A percentile compares a stretch with the other conserved stretches of the same genome.
Conservation (phyloP, 2,329 filamentous ascomycete genomes). For the Thelonectria rubi region DNA sequence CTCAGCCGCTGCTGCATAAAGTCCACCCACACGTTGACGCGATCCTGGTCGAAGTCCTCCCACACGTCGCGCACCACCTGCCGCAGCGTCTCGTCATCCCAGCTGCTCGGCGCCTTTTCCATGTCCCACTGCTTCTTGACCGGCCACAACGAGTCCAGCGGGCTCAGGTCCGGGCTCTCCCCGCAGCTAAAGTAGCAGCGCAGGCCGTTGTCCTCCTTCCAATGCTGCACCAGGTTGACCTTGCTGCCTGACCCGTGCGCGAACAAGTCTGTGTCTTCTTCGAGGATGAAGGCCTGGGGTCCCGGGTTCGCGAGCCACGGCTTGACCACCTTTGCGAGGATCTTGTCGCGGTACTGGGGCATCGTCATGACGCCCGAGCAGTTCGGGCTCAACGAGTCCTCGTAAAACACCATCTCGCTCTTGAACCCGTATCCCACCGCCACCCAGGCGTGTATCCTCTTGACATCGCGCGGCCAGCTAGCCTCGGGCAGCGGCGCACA, state of each 20-base stretch:
- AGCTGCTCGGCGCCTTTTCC: conserved; percentile 40
- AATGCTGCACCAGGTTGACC: conserved; percentile 47
- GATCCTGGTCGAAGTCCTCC: conserved; percentile 43
- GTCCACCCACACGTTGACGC: conserved; percentile 50
- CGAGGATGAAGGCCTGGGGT: conserved; percentile 43
- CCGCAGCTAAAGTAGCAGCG: conserved; percentile 48
- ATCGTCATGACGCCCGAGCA: conserved; percentile 45
- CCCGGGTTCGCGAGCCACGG: conserved; percentile 43
- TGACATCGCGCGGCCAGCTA: conserved; percentile 47
- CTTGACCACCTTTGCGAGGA: conserved; percentile 48
- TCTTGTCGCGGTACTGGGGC: conserved; percentile 47
- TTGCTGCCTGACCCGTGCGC: conserved; percentile 50
- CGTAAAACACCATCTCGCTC: conserved; percentile 51
- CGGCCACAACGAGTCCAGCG: conserved; percentile 49
- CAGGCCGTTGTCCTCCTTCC: conserved; percentile 48
- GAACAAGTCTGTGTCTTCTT: conserved; percentile 49
- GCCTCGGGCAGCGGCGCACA: conserved; percentile 40
- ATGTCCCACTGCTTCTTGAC: conserved; percentile 47
- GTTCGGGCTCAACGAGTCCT: conserved; percentile 48
- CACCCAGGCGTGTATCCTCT: conserved; percentile 48
- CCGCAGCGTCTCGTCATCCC: conserved; percentile 47
- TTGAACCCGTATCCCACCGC: conserved; percentile 50
- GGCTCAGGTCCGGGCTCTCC: conserved; percentile 50
- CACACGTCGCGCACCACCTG: conserved; percentile 46
- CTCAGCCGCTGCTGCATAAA: conserved; percentile 48